Conservation (phyloP, 2,329 filamentous ascomycete species). For the Nannizziopsis arthrosporioides region DNA sequence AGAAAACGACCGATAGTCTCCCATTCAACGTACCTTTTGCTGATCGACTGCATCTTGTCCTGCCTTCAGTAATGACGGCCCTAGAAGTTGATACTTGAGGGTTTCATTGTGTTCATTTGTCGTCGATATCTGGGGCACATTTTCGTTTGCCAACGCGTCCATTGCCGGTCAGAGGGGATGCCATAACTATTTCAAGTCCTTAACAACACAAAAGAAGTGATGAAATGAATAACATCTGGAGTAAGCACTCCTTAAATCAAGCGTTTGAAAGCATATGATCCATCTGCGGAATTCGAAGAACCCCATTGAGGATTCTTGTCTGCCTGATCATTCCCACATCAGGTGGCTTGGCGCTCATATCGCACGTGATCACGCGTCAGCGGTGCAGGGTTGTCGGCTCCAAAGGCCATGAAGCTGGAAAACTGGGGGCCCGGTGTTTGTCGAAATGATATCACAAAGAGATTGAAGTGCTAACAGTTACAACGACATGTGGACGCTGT, state of each 20-base stretch:
- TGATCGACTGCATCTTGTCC: conserved; percentile 93
- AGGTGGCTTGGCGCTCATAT: background rate
- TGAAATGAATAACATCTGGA: background rate
- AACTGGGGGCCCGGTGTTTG: background rate
- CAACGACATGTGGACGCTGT: conserved; percentile 52
- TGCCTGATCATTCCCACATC: background rate
- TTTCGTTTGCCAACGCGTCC: conserved; percentile 1
- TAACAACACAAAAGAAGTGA: background rate
- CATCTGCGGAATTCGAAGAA: background rate
- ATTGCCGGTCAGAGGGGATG: conserved; percentile 2
- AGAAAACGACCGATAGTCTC: background rate
- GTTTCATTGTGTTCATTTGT: conserved; percentile 41
- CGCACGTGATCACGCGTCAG: conserved; percentile 30
- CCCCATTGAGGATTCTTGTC: background rate
- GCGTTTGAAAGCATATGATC: too few species aligned
- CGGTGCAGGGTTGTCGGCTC: background rate
- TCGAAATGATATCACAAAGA: background rate
- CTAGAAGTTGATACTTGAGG: conserved; percentile 79
- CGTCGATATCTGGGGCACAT: background rate
- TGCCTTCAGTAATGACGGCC: conserved; percentile 84
- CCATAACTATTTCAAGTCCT: background rate
- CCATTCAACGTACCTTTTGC: conserved; percentile 48
- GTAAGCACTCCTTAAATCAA: background rate
- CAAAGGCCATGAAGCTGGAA: background rate
- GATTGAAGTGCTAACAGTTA: background rate